Percentiles rank a stretch among this genome's conserved stretches.
Evolutionary conservation across 1,139 yeast species (phyloP).

Genomic region (Debaryomyces udenii): DNA sequence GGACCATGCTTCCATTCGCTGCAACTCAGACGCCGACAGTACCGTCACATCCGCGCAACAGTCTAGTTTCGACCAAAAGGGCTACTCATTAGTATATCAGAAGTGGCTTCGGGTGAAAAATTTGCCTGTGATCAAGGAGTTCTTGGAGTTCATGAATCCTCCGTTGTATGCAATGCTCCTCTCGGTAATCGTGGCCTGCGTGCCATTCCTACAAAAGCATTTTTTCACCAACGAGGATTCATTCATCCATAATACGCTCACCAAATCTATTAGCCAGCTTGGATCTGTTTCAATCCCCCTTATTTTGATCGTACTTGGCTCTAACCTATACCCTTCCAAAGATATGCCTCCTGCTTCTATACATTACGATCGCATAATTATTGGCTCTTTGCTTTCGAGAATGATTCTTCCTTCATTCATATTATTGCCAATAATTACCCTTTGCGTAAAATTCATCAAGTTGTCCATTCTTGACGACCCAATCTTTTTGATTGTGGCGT

Average conservation of each 20-base stretch:
- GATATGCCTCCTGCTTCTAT: conserved; percentile 68
- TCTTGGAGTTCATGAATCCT: conserved; percentile 77
- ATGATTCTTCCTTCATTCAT: conserved; percentile 76
- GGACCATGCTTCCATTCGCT: not conserved
- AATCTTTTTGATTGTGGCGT: conserved; percentile 74
- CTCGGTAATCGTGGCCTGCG: conserved; percentile 81
- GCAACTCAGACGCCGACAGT: not conserved
- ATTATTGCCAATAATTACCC: conserved; percentile 67
- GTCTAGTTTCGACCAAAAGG: not conserved
- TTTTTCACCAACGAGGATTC: conserved; percentile 55
- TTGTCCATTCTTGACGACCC: conserved; percentile 83
- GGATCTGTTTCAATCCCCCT: conserved; percentile 91
- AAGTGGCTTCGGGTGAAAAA: conserved; percentile 11
- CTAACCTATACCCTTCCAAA: conserved; percentile 68
- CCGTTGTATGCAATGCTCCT: conserved; percentile 91
- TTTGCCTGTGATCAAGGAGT: conserved; percentile 20
- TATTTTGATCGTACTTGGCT: conserved; percentile 72
- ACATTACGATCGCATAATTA: conserved; percentile 58
- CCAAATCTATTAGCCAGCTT: conserved; percentile 74
- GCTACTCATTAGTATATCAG: not conserved
- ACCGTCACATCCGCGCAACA: too few species aligned
- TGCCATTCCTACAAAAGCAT: conserved; percentile 66
- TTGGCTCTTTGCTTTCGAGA: conserved; percentile 70
- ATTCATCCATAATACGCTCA: conserved; percentile 75
- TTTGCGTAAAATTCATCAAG: conserved; percentile 63